These are phyloP conservation scores for Dichomitus squalens DNA, from an alignment of 1,284 basidiomycete genomes.

Conservation along the genomic window DNA sequence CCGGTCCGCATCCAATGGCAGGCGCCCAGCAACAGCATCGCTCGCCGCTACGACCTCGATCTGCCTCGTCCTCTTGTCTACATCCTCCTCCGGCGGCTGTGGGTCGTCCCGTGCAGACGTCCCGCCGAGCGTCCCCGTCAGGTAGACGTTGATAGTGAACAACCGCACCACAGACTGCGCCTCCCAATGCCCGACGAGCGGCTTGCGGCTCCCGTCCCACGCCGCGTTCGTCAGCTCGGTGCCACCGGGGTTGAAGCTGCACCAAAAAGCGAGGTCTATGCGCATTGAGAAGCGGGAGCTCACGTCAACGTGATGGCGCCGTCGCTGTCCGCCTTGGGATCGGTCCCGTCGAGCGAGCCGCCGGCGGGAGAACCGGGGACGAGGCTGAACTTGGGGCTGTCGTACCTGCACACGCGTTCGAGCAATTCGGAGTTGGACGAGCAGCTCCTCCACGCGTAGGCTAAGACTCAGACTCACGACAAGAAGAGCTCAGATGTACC, in stretches of 20 bases:
- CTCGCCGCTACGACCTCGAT: slow-evolving; percentile 48
- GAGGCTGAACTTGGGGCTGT: slow-evolving; percentile 51
- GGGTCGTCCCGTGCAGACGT: slow-evolving; percentile 55
- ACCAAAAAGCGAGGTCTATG: not conserved
- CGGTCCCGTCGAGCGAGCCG: slow-evolving; percentile 48
- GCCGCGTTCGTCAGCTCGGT: slow-evolving; percentile 61
- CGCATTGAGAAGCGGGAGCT: too few relatives aligned
- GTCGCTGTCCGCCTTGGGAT: slow-evolving; percentile 37
- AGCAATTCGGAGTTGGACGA: too few relatives aligned
- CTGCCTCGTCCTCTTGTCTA: slow-evolving; percentile 52
- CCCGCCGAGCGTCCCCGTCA: slow-evolving; percentile 57
- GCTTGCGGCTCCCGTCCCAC: slow-evolving; percentile 59
- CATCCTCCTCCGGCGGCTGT: slow-evolving; percentile 55
- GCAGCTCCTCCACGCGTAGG: too few relatives aligned
- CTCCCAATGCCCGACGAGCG: slow-evolving; percentile 58
- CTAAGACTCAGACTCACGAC: too few relatives aligned
- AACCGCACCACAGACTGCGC: slow-evolving; percentile 46
- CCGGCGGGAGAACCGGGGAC: slow-evolving; percentile 51
- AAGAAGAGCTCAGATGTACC: too few relatives aligned
- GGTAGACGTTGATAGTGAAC: slow-evolving; percentile 63
- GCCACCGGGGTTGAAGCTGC: slow-evolving; percentile 62
- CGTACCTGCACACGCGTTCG: slow-evolving; percentile 42
- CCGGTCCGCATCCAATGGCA: too few relatives aligned
- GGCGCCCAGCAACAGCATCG: slow-evolving; percentile 28
- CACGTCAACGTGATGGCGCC: slow-evolving; percentile 52